These are phyloP conservation scores for Spinacia oleracea DNA, from an alignment of 179 eudicot species.

Conservation along the genomic window DNA sequence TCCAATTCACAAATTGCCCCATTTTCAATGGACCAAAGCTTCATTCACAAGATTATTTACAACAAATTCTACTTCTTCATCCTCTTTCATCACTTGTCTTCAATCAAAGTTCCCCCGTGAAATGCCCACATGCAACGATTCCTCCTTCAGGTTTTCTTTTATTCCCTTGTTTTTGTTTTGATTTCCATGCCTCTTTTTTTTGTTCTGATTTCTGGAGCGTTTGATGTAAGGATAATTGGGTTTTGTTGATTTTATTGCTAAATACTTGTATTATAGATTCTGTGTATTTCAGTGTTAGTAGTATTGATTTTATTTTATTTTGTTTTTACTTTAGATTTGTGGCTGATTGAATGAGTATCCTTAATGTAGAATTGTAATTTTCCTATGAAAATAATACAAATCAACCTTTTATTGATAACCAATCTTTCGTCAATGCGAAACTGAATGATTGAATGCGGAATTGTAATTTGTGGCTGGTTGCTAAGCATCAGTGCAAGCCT, in stretches of 20 bases:
- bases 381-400: not conserved
- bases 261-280: not conserved
- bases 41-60: not conserved
- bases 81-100: constrained; percentile 5
- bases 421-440: too few species aligned
- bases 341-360: too few species aligned
- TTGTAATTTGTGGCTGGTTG: too few species aligned
- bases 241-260: not conserved
- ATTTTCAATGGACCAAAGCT: not conserved
- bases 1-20: not conserved
- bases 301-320: not conserved
- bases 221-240: not conserved
- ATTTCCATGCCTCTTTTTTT: not conserved
- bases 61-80: not conserved
- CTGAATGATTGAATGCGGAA: too few species aligned
- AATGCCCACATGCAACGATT: not conserved
- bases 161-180: not conserved
- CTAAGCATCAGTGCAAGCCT: too few species aligned
- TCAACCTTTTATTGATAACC: not conserved
- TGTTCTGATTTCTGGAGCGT: not conserved
- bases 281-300: not conserved
- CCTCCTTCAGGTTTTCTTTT: constrained; percentile 25
- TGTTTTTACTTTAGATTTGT: too few species aligned
- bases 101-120: constrained; percentile 15
- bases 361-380: not conserved